Evolutionary conservation across 2,329 filamentous ascomycete genomes (phyloP), one percentile per base, ranked within the genome.

Genomic region (Colletotrichum gigasporum): DNA sequence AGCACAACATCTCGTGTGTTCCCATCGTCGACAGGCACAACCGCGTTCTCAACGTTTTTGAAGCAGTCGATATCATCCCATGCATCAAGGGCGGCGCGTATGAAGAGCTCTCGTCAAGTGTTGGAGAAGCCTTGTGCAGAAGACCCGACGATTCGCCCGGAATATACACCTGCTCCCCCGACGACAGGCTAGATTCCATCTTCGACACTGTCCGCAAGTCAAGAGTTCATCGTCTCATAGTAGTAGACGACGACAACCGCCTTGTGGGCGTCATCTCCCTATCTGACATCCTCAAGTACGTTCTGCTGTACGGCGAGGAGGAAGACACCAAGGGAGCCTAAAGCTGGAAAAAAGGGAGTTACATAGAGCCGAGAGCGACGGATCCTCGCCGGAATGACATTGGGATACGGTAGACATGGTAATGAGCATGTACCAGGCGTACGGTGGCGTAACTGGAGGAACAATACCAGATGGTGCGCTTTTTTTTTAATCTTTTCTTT

Each of bases 171-270:
- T 99, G 96, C 81, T 93, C 90, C 45, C 86, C 96, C 67, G 91
- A 96, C 67, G 96, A 99, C 78, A 90, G 94, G 58, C 86, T 99
- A 51, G 95, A 97, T 75, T 95, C 94, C 10, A 96, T 99, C 70
- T 98, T 98, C 76, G 94, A 97, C 76, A 98, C 96, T 1, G 92
- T 99, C 70, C 92, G 95, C 69, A 96, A 95, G 80, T 97, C 94
- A 45, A 87, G 96, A 66, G 95, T 99, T 26, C 96, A 99, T 79
- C 88, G 96, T 67, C 84, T 99, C 68, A 90, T 98, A 60, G 91
- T 99, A 50, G 92, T 99, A 62, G 94, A 99, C 76, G 94, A 97
- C 69, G 87, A 94, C 54, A 93, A 90, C 74, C 89, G 90, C 70
- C 87, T 99, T 58, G 92, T 91, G 75, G 96, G 96, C 47, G 88